These are phyloP conservation scores for Penicillium cinerascens DNA, from an alignment of 495 filamentous ascomycete genomes.

Conservation along the genomic window DNA sequence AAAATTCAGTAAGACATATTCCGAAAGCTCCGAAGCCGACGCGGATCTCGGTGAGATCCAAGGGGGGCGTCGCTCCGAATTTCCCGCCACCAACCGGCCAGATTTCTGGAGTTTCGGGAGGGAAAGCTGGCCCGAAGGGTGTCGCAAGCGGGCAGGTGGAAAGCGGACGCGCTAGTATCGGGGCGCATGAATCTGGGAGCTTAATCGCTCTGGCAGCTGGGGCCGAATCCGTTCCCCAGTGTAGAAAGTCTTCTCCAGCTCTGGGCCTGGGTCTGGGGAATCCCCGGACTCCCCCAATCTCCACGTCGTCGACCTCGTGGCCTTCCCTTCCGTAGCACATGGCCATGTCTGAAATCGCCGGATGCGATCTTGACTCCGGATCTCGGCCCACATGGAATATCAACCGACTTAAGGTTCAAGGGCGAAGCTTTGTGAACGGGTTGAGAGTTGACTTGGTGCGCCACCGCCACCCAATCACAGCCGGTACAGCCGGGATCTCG, in stretches of 20 bases:
- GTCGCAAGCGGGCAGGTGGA: not conserved
- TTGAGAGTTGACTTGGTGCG: not conserved
- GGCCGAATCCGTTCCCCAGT: conserved; percentile 8
- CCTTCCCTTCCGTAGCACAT: not conserved
- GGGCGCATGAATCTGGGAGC: not conserved
- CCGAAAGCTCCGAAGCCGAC: not conserved
- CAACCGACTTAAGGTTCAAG: not conserved
- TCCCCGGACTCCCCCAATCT: conserved; percentile 1
- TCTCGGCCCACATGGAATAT: not conserved
- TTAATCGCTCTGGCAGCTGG: conserved; percentile 6
- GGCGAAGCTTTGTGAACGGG: not conserved
- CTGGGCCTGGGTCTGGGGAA: not conserved
- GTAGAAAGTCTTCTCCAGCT: not conserved
- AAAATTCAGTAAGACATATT: not conserved
- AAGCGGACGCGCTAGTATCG: not conserved
- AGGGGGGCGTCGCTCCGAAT: not conserved
- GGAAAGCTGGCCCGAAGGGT: conserved; percentile 6
- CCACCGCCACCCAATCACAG: not conserved
- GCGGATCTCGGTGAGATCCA: not conserved
- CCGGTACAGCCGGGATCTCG: not conserved
- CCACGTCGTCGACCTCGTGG: not conserved
- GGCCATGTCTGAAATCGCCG: not conserved
- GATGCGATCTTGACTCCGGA: conserved; percentile 1
- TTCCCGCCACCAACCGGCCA: not conserved
- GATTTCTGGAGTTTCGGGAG: not conserved